phyloP scores from a whole-genome alignment of 2,329 filamentous ascomycete genomes.

The Apiospora pterosperma region DNA sequence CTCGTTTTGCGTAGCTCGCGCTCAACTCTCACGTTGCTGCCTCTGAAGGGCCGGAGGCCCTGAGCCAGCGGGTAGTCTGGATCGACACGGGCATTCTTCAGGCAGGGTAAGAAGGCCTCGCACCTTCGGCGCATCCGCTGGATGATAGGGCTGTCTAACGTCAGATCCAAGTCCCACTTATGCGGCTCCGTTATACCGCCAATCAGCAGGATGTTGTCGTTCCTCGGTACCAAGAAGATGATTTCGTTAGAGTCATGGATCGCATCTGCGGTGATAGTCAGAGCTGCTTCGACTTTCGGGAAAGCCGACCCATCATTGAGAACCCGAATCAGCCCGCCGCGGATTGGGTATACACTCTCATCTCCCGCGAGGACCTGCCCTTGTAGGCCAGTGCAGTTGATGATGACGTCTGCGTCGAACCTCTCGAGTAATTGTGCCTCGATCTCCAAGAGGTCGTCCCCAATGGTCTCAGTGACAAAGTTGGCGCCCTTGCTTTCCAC shows the following conservation, averaged over 20 bases:
- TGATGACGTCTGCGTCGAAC: slow-evolving; percentile 37
- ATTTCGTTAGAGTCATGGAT: slow-evolving; percentile 33
- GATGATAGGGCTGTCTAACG: slow-evolving; percentile 35
- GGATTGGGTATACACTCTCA: slow-evolving; percentile 36
- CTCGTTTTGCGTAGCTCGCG: slow-evolving; percentile 31
- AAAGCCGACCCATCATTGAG: slow-evolving; percentile 41
- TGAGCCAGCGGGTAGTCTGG: slow-evolving; percentile 39
- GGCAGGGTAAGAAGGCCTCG: slow-evolving; percentile 36
- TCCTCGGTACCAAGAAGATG: slow-evolving; percentile 40
- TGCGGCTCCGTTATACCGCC: slow-evolving; percentile 35
- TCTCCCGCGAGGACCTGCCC: slow-evolving; percentile 34
- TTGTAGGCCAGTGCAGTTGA: slow-evolving; percentile 40
- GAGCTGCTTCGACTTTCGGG: slow-evolving; percentile 35
- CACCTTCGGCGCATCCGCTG: slow-evolving; percentile 39
- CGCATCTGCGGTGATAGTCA: slow-evolving; percentile 38
- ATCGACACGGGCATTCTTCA: slow-evolving; percentile 37
- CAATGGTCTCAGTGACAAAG: slow-evolving; percentile 34
- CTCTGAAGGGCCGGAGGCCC: slow-evolving; percentile 37
- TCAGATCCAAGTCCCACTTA: slow-evolving; percentile 33
- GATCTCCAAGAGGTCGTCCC: slow-evolving; percentile 30
- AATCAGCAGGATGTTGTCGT: slow-evolving; percentile 40
- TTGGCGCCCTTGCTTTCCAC: slow-evolving; percentile 37
- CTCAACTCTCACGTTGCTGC: slow-evolving; percentile 38
- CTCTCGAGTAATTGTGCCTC: slow-evolving; percentile 29
- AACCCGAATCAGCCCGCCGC: slow-evolving; percentile 40